Evolutionary conservation across 306 rosid species (phyloP).

Genomic region (Astragalus membranaceus): DNA sequence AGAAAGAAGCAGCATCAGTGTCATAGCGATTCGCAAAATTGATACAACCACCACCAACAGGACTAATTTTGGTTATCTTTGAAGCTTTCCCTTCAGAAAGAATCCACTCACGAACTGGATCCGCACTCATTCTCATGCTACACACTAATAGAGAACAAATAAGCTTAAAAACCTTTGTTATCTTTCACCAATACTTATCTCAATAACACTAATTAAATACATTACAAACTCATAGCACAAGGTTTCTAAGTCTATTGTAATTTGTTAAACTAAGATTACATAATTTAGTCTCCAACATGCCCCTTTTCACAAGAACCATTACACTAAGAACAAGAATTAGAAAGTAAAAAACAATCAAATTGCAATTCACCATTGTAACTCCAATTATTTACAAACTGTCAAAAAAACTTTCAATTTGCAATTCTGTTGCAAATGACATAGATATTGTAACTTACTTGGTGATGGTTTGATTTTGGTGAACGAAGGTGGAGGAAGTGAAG

Average conservation of each 20-base stretch:
- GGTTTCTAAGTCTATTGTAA: neutral
- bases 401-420: neutral
- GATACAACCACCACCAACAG: slow-evolving; percentile 95
- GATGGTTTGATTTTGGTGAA: slow-evolving; percentile 44
- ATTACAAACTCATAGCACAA: neutral
- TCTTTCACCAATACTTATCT: neutral
- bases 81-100: slow-evolving; percentile 79
- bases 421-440: neutral
- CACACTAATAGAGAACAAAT: slow-evolving; percentile 42
- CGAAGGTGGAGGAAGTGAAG: slow-evolving; percentile 35
- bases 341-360: neutral
- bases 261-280: neutral
- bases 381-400: neutral
- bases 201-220: neutral
- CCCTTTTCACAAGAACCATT: neutral
- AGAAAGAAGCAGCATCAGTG: slow-evolving; percentile 76
- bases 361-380: too few relatives aligned
- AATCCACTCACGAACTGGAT: slow-evolving; percentile 89
- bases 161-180: neutral
- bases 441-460: slow-evolving; percentile 36
- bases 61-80: slow-evolving; percentile 59
- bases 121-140: slow-evolving; percentile 64
- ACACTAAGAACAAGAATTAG: neutral
- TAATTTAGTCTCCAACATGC: neutral
- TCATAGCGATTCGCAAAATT: slow-evolving; percentile 73